Base-by-base conservation (phyloP, 208 protist genomes). In the Borovskyia barvae region DNA sequence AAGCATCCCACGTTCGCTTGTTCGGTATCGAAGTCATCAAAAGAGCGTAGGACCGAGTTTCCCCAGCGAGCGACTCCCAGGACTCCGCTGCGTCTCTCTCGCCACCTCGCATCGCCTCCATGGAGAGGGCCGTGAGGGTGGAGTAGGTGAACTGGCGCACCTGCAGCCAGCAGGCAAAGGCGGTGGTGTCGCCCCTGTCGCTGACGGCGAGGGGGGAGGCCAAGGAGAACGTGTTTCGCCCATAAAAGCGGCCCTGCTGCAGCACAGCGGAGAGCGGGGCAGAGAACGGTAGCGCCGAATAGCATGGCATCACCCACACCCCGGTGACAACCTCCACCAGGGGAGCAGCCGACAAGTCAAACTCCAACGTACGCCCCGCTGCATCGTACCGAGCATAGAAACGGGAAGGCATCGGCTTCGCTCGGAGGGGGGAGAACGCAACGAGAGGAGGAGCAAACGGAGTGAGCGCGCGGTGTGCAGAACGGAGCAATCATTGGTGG, bases 211-310 rank as follows among this genome's bases (percentile, higher is more conserved):
- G 65, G 3, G 54, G 56, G 2, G 3, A 28, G 4, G 66, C 52
- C 5, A 72, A 52, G 14, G 53, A 7, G 47, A 77, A 77, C 6
- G 52, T 43, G 52, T 72, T 65, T 3, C 43, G 48, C 6, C 71
- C 64, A 43, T 53, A 67, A 41, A 77, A 77, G 17, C 66, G 59
- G 2, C 57, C 71, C 0, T 36, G n/a, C 30, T 54, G 47, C 28
- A 47, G 33, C 5, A 6, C 51, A 2, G 20, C 37, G 7, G 2
- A 35, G n/a, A n/a, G n/a, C n/a, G n/a, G n/a, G n/a, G n/a, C n/a
- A n/a, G n/a, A n/a, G n/a, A n/a, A n/a, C 19, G 50, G 50, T 25
- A 25, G 20, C 5, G 20, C 22, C 37, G 26, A 5, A 59, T 35
- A 35, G 20, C 25, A 35, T 2, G 61, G 46, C 3, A 46, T 22